Percentiles rank a stretch among this genome's conserved stretches.
phyloP scores from a whole-genome alignment of 108 stramenopile species.

The Cyclotella atomus region DNA sequence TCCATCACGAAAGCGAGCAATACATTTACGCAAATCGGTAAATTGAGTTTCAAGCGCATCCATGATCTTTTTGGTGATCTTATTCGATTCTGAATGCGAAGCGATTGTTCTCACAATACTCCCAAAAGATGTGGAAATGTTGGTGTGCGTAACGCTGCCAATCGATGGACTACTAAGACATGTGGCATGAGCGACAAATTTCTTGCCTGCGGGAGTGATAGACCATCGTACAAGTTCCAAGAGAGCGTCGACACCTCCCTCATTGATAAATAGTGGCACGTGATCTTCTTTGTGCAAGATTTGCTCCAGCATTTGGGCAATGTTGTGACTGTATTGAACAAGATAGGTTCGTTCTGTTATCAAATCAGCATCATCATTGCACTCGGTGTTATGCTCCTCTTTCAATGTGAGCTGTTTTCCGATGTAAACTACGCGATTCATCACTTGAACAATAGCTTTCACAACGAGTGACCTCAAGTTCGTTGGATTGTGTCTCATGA shows the following conservation, averaged over 20 bases:
- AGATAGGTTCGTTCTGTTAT: conserved; percentile 73
- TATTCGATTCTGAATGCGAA: conserved; percentile 58
- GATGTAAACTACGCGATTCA: conserved; percentile 68
- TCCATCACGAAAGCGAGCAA: conserved; percentile 17
- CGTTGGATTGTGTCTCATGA: conserved; percentile 92
- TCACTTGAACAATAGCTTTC: conserved; percentile 67
- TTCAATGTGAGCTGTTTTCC: conserved; percentile 53
- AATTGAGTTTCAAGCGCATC: conserved; percentile 50
- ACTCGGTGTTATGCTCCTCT: conserved; percentile 36
- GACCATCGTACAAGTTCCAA: conserved; percentile 70
- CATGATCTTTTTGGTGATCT: conserved; percentile 62
- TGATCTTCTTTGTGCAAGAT: conserved; percentile 85
- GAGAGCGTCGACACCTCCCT: conserved; percentile 80
- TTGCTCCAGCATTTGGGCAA: conserved; percentile 89
- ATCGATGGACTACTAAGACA: conserved; percentile 80
- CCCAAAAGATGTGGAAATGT: conserved; percentile 67
- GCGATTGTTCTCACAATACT: conserved; percentile 71
- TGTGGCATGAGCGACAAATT: conserved; percentile 78
- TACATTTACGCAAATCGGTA: conserved; percentile 23
- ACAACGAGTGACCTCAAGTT: conserved; percentile 66
- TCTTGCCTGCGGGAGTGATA: conserved; percentile 62
- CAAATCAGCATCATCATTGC: conserved; percentile 23
- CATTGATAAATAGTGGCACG: conserved; percentile 71
- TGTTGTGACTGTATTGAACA: conserved; percentile 85
- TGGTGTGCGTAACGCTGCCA: conserved; percentile 76